Evolutionary conservation across 148 eudicot genomes (phyloP).

Genomic region (Camellia lanceoleosa): DNA sequence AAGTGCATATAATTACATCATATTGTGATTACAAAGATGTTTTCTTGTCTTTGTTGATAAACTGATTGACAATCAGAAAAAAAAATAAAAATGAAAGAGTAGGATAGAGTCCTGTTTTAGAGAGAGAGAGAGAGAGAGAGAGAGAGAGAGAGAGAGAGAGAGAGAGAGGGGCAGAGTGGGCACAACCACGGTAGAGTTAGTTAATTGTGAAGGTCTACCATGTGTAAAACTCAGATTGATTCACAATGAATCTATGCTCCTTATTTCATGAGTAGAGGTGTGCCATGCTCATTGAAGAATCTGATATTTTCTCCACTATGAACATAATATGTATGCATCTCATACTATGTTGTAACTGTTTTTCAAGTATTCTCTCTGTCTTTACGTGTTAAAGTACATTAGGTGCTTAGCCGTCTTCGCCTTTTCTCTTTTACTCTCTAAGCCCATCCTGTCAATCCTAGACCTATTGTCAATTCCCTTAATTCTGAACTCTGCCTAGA

Average conservation of each 20-base stretch:
- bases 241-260: background rate
- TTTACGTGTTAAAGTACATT: too few species aligned
- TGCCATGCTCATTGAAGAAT: conserved; percentile 3
- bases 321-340: background rate
- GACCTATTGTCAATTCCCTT: too few species aligned
- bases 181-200: background rate
- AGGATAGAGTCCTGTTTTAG: too few species aligned
- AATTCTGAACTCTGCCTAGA: too few species aligned
- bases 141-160: background rate
- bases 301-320: background rate
- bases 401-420: too few species aligned
- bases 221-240: background rate
- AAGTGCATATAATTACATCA: background rate
- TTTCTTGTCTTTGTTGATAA: too few species aligned
- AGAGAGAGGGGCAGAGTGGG: background rate
- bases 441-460: too few species aligned
- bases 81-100: background rate
- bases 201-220: background rate
- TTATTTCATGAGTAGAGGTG: background rate
- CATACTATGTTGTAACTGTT: background rate
- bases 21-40: too few species aligned
- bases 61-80: background rate
- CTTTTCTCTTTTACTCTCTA: too few species aligned
- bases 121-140: background rate
- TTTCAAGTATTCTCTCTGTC: background rate